Evolutionary conservation across 345 rosid species (phyloP).

Genomic region (Eutrema heterophyllum): DNA sequence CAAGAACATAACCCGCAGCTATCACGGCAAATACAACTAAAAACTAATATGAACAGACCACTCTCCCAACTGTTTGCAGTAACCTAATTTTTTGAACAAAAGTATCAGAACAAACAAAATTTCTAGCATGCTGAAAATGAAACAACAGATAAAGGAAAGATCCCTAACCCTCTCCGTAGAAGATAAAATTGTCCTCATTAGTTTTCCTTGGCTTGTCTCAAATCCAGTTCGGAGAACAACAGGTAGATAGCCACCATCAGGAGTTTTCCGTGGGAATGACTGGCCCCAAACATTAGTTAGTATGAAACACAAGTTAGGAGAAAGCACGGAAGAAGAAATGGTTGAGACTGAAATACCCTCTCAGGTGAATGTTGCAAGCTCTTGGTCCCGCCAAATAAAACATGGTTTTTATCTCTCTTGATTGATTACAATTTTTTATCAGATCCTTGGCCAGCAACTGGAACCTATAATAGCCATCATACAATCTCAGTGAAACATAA

Average conservation of each 20-base stretch:
- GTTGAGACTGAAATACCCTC: slow-evolving; percentile 47
- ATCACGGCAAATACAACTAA: slow-evolving; percentile 91
- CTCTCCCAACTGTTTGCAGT: slow-evolving; percentile 99
- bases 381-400: slow-evolving; percentile 97
- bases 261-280: slow-evolving; percentile 76
- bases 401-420: slow-evolving; percentile 82
- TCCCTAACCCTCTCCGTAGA: slow-evolving; percentile 88
- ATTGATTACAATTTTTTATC: slow-evolving; percentile 70
- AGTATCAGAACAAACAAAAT: background rate
- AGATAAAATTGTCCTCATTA: slow-evolving; percentile 96
- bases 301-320: background rate
- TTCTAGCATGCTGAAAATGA: background rate
- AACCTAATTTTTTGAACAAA: slow-evolving; percentile 42
- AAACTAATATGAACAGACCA: slow-evolving; percentile 89
- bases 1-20: slow-evolving; percentile 98
- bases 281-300: slow-evolving; percentile 37
- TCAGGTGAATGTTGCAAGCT: slow-evolving; percentile 94
- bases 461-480: slow-evolving; percentile 51
- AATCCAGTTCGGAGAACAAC: slow-evolving; percentile 98
- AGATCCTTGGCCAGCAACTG: slow-evolving; percentile 51
- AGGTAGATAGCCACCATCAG: slow-evolving; percentile 96
- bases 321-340: background rate
- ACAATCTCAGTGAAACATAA: slow-evolving; percentile 8
- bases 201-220: slow-evolving; percentile 98
- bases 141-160: slow-evolving; percentile 7